Conservation (phyloP, 2,329 filamentous ascomycete genomes). For the Botrytis porri region DNA sequence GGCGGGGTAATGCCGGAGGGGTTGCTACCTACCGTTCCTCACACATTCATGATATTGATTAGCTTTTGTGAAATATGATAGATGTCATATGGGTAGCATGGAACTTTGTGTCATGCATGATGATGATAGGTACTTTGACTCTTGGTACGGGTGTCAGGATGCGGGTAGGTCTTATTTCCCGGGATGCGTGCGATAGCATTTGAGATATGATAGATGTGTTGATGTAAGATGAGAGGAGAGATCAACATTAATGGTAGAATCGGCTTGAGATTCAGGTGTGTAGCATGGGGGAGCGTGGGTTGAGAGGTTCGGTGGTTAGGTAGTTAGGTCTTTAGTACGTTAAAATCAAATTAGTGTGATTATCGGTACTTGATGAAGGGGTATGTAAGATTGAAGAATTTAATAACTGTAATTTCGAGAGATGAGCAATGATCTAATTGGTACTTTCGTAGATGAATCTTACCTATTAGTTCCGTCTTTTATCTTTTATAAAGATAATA, state of each 20-base stretch:
- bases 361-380: neutral
- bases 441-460: neutral
- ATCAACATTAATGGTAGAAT: neutral
- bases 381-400: neutral
- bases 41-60: neutral
- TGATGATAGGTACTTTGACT: neutral
- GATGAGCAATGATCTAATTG: neutral
- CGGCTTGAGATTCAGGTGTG: neutral
- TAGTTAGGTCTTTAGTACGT: neutral
- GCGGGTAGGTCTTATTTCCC: neutral
- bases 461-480: neutral
- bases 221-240: neutral
- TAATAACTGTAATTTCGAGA: neutral
- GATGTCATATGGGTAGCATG: neutral
- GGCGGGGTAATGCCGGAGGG: neutral
- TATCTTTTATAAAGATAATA: neutral
- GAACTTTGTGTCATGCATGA: neutral
- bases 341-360: neutral
- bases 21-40: neutral
- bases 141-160: neutral
- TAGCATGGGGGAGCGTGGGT: neutral
- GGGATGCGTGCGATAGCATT: neutral
- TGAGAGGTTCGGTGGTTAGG: neutral
- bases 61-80: constrained; percentile 8
- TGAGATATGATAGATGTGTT: neutral